These are phyloP conservation scores for Lentinula guzmanii DNA, from an alignment of 768 basidiomycete genomes.

Conservation along the genomic window DNA sequence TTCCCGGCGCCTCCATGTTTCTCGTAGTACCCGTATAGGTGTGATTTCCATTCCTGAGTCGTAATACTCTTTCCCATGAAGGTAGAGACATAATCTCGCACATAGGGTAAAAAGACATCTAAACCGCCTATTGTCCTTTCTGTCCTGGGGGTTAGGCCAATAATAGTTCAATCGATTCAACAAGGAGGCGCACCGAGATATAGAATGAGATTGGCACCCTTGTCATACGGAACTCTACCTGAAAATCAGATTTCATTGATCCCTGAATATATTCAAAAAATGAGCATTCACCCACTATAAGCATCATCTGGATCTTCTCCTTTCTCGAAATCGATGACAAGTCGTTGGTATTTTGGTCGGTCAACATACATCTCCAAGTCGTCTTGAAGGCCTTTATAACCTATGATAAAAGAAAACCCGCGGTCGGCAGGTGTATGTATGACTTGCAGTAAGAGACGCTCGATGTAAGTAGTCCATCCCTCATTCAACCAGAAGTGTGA, in stretches of 20 bases:
- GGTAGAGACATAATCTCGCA: conserved; percentile 74
- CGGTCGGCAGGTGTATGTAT: conserved; percentile 72
- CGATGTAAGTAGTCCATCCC: conserved; percentile 92
- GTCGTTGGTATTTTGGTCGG: conserved; percentile 69
- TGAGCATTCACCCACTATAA: conserved; percentile 36
- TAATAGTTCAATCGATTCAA: neutral
- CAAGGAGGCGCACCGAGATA: conserved; percentile 54
- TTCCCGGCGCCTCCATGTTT: conserved; percentile 54
- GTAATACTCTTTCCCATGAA: conserved; percentile 82
- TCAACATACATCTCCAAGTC: conserved; percentile 56
- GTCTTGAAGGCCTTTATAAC: conserved; percentile 65
- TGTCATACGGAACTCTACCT: conserved; percentile 71
- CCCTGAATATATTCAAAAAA: conserved; percentile 31
- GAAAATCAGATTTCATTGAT: neutral
- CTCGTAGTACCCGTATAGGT: conserved; percentile 68
- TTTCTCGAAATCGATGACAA: conserved; percentile 68
- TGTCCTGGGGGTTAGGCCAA: conserved; percentile 14
- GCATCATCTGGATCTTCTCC: conserved; percentile 76
- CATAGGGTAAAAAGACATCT: conserved; percentile 79
- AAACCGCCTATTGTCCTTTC: conserved; percentile 76
- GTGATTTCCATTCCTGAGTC: conserved; percentile 77
- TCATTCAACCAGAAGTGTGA: conserved; percentile 89
- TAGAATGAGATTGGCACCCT: conserved; percentile 85
- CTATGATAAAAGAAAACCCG: conserved; percentile 77
- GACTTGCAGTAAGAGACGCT: conserved; percentile 67